Evolutionary conservation across 345 rosid genomes (phyloP).

Genomic region (Ceriops decandra): DNA sequence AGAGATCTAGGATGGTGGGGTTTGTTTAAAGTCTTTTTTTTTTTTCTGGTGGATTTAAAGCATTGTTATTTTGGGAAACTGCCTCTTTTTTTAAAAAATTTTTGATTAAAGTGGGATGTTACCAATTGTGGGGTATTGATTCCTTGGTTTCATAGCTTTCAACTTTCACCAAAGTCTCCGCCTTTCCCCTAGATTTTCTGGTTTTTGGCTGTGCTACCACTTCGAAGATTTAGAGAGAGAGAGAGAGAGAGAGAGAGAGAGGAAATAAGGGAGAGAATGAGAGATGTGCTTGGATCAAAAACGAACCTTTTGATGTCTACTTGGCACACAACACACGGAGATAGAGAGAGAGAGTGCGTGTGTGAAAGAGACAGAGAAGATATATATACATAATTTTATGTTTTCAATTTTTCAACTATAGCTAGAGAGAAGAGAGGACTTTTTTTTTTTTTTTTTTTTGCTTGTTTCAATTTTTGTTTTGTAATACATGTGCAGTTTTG

Average conservation of each 20-base stretch:
- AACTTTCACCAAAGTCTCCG: not conserved
- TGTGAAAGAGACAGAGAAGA: too few relatives aligned
- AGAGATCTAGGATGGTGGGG: conserved; percentile 3
- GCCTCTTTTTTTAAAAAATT: not conserved
- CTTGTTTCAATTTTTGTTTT: too few relatives aligned
- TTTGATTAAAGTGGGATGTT: not conserved
- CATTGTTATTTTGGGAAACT: not conserved
- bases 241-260: too few relatives aligned
- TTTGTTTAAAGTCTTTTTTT: not conserved
- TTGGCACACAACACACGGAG: too few relatives aligned
- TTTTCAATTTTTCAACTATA: too few relatives aligned
- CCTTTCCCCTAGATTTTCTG: not conserved
- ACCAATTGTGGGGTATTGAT: not conserved
- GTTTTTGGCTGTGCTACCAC: not conserved
- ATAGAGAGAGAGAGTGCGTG: too few relatives aligned
- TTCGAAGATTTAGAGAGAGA: not conserved
- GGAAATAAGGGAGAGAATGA: not conserved
- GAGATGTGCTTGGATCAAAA: conserved; percentile 9
- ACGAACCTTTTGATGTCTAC: too few relatives aligned
- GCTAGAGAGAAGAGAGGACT: too few relatives aligned
- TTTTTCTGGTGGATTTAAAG: not conserved
- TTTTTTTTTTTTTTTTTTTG: too few relatives aligned
- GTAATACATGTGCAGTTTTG: too few relatives aligned
- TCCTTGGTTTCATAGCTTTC: conserved; percentile 4
- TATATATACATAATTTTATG: too few relatives aligned